Percentiles rank a stretch among this genome's conserved stretches.
phyloP scores from a whole-genome alignment of 768 basidiomycete species.

The Neoboletus subvelutipes region DNA sequence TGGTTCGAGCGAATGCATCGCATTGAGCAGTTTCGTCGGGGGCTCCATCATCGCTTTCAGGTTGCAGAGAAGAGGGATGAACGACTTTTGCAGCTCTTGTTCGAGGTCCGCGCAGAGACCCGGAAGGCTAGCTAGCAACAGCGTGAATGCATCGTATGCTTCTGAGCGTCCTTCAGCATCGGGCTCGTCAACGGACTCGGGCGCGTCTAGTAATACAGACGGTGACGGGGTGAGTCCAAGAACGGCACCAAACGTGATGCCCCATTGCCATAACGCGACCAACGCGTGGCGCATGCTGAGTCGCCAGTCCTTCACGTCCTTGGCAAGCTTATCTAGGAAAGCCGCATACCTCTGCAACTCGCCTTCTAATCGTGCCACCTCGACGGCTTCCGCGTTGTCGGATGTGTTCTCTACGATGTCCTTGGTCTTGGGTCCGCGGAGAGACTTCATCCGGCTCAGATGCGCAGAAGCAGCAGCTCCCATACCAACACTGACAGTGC shows the following conservation, averaged over 20 bases:
- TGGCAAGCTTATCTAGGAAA: constrained; percentile 63
- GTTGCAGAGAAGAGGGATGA: constrained; percentile 58
- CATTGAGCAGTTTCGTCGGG: constrained; percentile 66
- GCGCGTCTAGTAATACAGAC: constrained; percentile 14
- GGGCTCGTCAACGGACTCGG: no score
- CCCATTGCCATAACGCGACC: constrained; percentile 57
- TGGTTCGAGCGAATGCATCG: constrained; percentile 73
- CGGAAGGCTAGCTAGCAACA: constrained; percentile 55
- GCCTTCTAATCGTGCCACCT: constrained; percentile 53
- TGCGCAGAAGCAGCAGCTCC: constrained; percentile 57
- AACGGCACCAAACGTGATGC: constrained; percentile 61
- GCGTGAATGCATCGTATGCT: constrained; percentile 70
- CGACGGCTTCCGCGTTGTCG: constrained; percentile 43
- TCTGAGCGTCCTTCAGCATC: constrained; percentile 42
- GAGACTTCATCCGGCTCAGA: constrained; percentile 58
- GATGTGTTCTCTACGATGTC: constrained; percentile 27
- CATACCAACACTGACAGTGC: constrained; percentile 40
- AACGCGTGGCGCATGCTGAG: constrained; percentile 49
- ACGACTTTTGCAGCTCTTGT: constrained; percentile 46
- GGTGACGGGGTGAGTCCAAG: constrained; percentile 55
- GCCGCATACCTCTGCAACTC: constrained; percentile 56
- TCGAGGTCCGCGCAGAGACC: constrained; percentile 56
- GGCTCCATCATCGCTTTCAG: constrained; percentile 59
- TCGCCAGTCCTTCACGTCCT: constrained; percentile 63
- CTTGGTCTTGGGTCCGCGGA: constrained; percentile 38